Base-by-base conservation (phyloP, 106 monocot species). In the Dioscorea dumetorum region DNA sequence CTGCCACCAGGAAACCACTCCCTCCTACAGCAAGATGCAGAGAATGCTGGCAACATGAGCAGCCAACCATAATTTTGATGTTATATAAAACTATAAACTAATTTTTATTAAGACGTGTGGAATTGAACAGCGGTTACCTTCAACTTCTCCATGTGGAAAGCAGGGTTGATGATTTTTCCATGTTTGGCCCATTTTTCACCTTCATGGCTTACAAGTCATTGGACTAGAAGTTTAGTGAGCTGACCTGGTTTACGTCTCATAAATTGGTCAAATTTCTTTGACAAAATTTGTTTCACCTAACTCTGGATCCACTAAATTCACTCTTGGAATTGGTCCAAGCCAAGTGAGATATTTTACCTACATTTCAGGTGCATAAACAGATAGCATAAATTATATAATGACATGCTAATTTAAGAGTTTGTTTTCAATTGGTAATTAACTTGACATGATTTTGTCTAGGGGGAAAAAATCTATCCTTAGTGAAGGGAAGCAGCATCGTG, bases 181-280 rank as follows among this genome's bases (percentile, higher is more conserved):
- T 86, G 88, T 24, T 65, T 83, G 18, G 72, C 89, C 93, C 93
- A 93, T 77, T 93, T 86, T 19, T 86, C 81, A 33, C 93, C 93
- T 24, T 83, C 73, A 75, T 79, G 71, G 18, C 14, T 63, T 28
- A 21, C 59, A 14, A 93, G 67, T 15, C 93, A 89, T 31, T 57
- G 22, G 18, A 22, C 12, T 5, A 86, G 41, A 0, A 69, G 58
- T 49, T 22, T 74, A 5, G 4, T 65, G 11, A 79, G 12, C 2
- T 76, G 70, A 6, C n/a, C n/a, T 28, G 24, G 2, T 19, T 31
- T 62, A 31, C 0, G 61, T 60, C 69, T 79, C 52, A 20, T 73
- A 19, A 70, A 49, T 32, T 74, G 70, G 15, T 65, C 74, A 60
- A 58, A 73, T 13, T 66, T 74, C 60, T 33, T 61, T 12, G 60